Conservation (phyloP, 805 yeast species). For the Yamadazyma takamatsuzukensis region DNA sequence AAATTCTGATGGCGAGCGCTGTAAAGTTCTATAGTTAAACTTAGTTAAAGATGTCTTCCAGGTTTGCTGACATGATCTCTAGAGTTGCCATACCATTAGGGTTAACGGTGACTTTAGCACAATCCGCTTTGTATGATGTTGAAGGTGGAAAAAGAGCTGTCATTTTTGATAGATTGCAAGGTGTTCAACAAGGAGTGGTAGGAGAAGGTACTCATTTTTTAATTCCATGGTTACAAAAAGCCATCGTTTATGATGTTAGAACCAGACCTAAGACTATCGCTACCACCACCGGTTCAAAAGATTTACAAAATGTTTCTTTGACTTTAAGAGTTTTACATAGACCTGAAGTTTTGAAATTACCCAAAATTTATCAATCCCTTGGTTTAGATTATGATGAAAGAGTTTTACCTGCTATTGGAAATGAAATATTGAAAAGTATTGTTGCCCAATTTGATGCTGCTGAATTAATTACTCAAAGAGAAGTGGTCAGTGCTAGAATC, state of each 20-base stretch:
- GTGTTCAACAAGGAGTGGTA: constrained; percentile 82
- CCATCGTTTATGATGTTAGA: constrained; percentile 86
- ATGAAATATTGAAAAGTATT: constrained; percentile 82
- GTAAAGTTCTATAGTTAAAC: too few species aligned
- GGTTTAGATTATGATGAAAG: constrained; percentile 95
- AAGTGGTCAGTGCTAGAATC: constrained; percentile 84
- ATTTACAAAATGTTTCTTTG: constrained; percentile 90
- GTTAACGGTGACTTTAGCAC: constrained; percentile 64
- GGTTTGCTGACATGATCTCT: constrained; percentile 34
- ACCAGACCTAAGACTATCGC: constrained; percentile 93
- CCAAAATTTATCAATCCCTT: constrained; percentile 82
- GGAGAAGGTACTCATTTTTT: constrained; percentile 98
- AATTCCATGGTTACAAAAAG: constrained; percentile 93
- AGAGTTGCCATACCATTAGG: constrained; percentile 70
- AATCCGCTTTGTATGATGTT: constrained; percentile 88
- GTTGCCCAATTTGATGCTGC: constrained; percentile 97
- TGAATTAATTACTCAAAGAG: constrained; percentile 95
- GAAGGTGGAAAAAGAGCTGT: constrained; percentile 96
- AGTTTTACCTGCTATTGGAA: constrained; percentile 88
- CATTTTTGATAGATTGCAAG: constrained; percentile 84
- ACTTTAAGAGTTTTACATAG: constrained; percentile 91
- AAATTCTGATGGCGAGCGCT: too few species aligned
- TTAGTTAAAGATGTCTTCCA: constrained; percentile 36
- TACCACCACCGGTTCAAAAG: constrained; percentile 95
- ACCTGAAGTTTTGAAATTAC: constrained; percentile 82